Evolutionary conservation across 176 grass and related monocot species (phyloP), one percentile per base, ranked within the genome.

Genomic region (Musa beccarii): DNA sequence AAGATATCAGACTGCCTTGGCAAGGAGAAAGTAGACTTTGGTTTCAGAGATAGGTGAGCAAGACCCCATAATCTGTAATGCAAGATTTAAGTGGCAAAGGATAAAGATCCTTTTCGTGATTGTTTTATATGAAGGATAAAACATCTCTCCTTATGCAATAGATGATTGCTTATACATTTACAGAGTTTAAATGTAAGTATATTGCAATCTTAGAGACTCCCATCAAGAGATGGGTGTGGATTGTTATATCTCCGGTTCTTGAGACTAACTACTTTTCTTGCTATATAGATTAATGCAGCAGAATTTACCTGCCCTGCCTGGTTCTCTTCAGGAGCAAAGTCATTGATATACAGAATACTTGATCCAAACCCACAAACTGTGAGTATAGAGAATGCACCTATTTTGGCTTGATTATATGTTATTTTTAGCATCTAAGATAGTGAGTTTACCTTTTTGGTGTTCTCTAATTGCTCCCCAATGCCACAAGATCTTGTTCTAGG

Each of bases 291-390:
- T 82, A 91, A 84, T 74, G 84, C 88, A 77, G 90, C 88, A 68
- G 78, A 89, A 9, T 94, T 91, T 83, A 89, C 90, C 20, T 94
- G 85, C 70, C 95, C 95, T 10, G 68, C 84, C 66, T 93, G 88
- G 88, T 89, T 99, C 81, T 94, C 95, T 89, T 81, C 71, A 51
- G 86, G 86, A 68, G 84, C 83, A 49, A 94, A 72, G 11, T 86
- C 83, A 79, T 72, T 99, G 79, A 88, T 99, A 80, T 75, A 75
- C 51, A 82, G 71, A 86, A 89, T 99, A 75, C 86, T 99, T 68
- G 84, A 99, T 86, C 88, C 90, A 73, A 89, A 86, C 85, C 95
- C 95, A 80, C 86, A 72, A 81, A 84, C 81, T 84, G 95, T 98
- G 80, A 93, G 93, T 89, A 70, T 71, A 1, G 50, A 43, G 26